These are phyloP conservation scores for Paramyrothecium roridum DNA, from an alignment of 2,329 filamentous ascomycete species.

Conservation along the genomic window DNA sequence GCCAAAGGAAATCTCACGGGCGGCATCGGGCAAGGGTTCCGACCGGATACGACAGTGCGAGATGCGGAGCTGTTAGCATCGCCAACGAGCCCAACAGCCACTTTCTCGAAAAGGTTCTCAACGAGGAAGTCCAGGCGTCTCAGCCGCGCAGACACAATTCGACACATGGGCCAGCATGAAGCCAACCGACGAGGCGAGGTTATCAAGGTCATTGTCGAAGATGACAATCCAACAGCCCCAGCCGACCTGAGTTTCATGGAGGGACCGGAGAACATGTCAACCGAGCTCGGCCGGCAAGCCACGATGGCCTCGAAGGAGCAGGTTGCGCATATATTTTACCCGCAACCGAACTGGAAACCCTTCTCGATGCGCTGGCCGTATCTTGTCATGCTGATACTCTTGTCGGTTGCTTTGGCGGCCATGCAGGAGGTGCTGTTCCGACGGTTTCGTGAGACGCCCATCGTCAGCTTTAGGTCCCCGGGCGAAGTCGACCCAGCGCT, in stretches of 20 bases:
- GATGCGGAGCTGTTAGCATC: constrained; percentile 47
- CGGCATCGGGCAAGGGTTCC: constrained; percentile 54
- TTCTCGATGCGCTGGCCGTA: constrained; percentile 64
- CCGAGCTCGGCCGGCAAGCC: constrained; percentile 29
- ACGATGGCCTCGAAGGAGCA: constrained; percentile 33
- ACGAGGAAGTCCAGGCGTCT: constrained; percentile 21
- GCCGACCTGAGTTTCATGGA: constrained; percentile 52
- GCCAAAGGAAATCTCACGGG: constrained; percentile 53
- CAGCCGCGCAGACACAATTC: constrained; percentile 38
- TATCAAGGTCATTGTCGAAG: constrained; percentile 53
- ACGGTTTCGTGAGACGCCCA: constrained; percentile 37
- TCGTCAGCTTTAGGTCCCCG: constrained; percentile 48
- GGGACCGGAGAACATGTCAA: constrained; percentile 31
- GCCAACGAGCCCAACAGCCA: constrained; percentile 25
- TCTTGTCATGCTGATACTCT: constrained; percentile 46
- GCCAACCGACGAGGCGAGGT: constrained; percentile 59
- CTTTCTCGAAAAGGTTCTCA: constrained; percentile 39
- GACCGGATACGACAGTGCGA: constrained; percentile 42
- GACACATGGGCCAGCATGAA: constrained; percentile 51
- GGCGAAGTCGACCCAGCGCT: constrained; percentile 44
- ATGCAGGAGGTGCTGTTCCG: constrained; percentile 55
- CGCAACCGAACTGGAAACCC: constrained; percentile 65
- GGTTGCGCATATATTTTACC: constrained; percentile 51
- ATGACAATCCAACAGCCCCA: constrained; percentile 26
- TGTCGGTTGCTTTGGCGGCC: constrained; percentile 51